Base-by-base conservation (phyloP, 768 basidiomycete species). In the Antrodiella citrinella region DNA sequence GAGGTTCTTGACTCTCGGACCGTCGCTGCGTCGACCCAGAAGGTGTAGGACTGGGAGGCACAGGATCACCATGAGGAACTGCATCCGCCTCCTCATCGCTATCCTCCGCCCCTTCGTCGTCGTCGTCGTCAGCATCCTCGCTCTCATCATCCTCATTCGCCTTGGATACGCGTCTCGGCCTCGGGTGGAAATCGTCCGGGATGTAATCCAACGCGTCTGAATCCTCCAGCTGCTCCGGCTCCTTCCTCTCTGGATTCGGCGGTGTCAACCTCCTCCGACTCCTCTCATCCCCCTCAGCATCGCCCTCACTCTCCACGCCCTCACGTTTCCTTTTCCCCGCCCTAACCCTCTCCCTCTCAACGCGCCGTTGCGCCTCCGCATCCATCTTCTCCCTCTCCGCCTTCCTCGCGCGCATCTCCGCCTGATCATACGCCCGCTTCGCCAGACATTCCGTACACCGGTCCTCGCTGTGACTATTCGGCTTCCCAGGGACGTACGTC, bases 401-500 rank as follows among this genome's bases (percentile, higher is more conserved):
- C 41, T 7, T 18, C 15, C 41, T 43, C 41, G 9, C 7, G 9
- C 7, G 9, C 7, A n/a, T 43, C 41, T 18, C 41, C 15, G 7
- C 41, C 26, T 26, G 2, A 47, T 18, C 40, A 1, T n/a, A n/a
- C 49, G 20, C 39, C 30, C 24, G 21, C 26, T 44, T 15, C 13
- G 10, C 18, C 10, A 25, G 4, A 35, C 49, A 51, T 20, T 26
- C 10, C 25, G 21, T 30, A 25, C 49, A 51, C 44, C 45, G 22
- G 15, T 45, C 44, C 43, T 44, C 43, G 20, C 4, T 9, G 21
- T 51, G 49, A 21, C 21, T 26, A 44, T 38, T 51, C 15, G 9
- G 10, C 20, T 45, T 45, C 13, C 49, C 49, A n/a, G 26, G 25
- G 19, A 21, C 30, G 20, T 42, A 49, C 20, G 30, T 49, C 39